phyloP scores from a whole-genome alignment of 2,329 filamentous ascomycete genomes.

The Eurotiales sp. region DNA sequence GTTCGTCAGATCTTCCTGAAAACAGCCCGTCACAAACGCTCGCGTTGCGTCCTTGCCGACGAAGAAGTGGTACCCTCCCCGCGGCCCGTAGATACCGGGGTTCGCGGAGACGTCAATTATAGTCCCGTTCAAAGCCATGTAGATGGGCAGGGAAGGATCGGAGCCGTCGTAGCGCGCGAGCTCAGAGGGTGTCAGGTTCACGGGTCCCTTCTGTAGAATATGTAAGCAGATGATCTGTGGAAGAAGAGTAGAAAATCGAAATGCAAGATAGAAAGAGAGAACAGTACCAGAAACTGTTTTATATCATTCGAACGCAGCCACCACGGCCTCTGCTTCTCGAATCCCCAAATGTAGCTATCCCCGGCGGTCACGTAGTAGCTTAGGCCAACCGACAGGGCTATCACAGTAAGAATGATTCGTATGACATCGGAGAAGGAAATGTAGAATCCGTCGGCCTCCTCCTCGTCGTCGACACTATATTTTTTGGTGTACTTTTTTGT shows the following conservation, averaged over 20 bases:
- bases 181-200: slow-evolving; percentile 70
- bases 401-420: slow-evolving; percentile 64
- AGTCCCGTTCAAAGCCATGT: slow-evolving; percentile 74
- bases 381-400: slow-evolving; percentile 63
- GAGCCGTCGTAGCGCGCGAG: slow-evolving; percentile 73
- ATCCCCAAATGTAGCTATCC: slow-evolving; percentile 67
- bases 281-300: slow-evolving; percentile 56
- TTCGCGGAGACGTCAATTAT: slow-evolving; percentile 62
- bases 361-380: slow-evolving; percentile 74
- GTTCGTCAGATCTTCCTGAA: slow-evolving; percentile 74
- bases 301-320: slow-evolving; percentile 57
- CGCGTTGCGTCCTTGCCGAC: slow-evolving; percentile 81
- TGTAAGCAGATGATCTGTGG: not conserved
- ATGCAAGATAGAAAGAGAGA: not conserved
- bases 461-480: slow-evolving; percentile 11
- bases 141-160: slow-evolving; percentile 72
- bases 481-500: slow-evolving; percentile 2
- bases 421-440: slow-evolving; percentile 60
- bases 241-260: not conserved
- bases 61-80: slow-evolving; percentile 83
- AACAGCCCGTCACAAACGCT: slow-evolving; percentile 90
- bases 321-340: slow-evolving; percentile 50
- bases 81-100: slow-evolving; percentile 66
- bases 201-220: slow-evolving; percentile 48
- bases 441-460: slow-evolving; percentile 23